These are phyloP conservation scores for Coccomyxa sp. DNA, from an alignment of 139 green algal species.

Conservation along the genomic window DNA sequence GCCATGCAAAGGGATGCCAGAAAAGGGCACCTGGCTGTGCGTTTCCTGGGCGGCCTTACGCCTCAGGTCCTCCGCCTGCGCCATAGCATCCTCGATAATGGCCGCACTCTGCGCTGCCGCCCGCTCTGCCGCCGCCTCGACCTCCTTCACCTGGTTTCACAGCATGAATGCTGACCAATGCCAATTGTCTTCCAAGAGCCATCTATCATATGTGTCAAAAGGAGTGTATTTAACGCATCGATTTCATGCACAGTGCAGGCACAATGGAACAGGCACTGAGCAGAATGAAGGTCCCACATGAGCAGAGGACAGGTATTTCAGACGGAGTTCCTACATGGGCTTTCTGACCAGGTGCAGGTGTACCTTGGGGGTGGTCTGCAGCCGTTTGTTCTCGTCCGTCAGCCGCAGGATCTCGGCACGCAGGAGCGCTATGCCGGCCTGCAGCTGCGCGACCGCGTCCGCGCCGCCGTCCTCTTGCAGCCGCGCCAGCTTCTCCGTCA, in stretches of 20 bases:
- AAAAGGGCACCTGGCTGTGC: constrained; percentile 2
- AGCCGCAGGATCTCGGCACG: constrained; percentile 29
- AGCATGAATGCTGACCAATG: no score
- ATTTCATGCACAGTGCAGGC: neutral
- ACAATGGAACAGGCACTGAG: no score
- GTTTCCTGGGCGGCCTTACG: constrained; percentile 2
- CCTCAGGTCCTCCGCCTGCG: constrained; percentile 2
- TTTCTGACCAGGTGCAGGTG: neutral
- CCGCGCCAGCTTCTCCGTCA: constrained; percentile 29
- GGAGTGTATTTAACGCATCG: no score
- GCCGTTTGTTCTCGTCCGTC: constrained; percentile 3
- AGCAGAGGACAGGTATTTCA: no score
- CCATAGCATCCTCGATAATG: constrained; percentile 13
- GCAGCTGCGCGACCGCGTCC: constrained; percentile 20
- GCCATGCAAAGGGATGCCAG: neutral
- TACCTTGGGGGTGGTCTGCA: constrained; percentile 12
- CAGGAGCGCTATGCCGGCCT: constrained; percentile 19
- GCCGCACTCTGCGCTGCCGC: neutral
- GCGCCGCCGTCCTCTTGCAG: constrained; percentile 10
- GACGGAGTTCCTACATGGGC: neutral
- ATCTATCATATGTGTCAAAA: no score
- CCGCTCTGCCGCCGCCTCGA: constrained; percentile 3
- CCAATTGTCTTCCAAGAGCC: no score
- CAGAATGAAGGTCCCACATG: no score
- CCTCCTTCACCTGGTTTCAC: constrained; percentile 17